Evolutionary conservation across 129 eudicot genomes (phyloP).

Genomic region (Cynara cardunculus): DNA sequence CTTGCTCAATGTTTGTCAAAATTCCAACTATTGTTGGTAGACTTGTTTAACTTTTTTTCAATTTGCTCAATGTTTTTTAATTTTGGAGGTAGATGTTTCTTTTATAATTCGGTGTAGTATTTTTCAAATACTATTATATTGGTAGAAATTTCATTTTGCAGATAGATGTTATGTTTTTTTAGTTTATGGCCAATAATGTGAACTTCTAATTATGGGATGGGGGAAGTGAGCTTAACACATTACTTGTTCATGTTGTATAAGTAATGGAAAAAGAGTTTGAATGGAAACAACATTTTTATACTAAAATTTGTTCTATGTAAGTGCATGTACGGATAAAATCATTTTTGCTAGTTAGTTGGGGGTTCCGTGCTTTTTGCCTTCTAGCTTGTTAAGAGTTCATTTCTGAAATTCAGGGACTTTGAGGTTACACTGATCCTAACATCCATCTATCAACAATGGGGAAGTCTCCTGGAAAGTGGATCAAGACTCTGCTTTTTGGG

Average conservation of each 20-base stretch:
- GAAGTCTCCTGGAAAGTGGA: slow-evolving; percentile 93
- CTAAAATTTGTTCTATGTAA: neutral
- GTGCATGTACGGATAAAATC: neutral
- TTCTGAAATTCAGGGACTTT: slow-evolving; percentile 26
- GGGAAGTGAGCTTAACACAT: slow-evolving; percentile 3
- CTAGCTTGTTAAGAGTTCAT: slow-evolving; percentile 11
- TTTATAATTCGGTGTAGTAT: no score
- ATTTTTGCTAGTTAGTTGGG: slow-evolving; percentile 15
- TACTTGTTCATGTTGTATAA: neutral
- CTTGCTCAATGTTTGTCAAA: no score
- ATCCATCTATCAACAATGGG: slow-evolving; percentile 46
- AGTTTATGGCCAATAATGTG: neutral
- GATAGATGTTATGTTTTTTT: no score
- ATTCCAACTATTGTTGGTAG: no score
- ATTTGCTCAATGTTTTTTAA: no score
- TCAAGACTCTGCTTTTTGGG: slow-evolving; percentile 75
- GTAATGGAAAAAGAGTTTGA: neutral
- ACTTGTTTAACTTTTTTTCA: no score
- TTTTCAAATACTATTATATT: no score
- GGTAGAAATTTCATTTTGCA: no score
- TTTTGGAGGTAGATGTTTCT: no score
- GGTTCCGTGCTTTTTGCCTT: neutral
- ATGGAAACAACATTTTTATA: neutral
- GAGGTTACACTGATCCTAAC: slow-evolving; percentile 15
- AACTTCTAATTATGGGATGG: neutral